Base-by-base conservation (phyloP, 179 eudicot species). In the Sideroxylon spinosum region DNA sequence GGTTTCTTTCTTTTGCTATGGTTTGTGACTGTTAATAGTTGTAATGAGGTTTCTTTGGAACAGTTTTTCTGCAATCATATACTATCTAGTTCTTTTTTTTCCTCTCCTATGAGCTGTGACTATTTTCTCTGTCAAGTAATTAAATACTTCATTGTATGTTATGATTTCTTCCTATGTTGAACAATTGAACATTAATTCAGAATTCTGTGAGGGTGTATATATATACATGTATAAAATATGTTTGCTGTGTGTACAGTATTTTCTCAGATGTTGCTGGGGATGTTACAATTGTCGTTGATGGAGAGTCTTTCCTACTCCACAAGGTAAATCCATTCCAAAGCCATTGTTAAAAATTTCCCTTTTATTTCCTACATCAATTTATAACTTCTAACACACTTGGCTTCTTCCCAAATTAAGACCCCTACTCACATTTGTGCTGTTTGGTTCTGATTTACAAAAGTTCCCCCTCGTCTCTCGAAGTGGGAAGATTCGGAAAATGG, bases 241-340 rank as follows among this genome's bases (percentile, higher is more conserved):
- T 49, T 63, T 63, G 55, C 37, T 23, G 52, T 22, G 61, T 65
- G 29, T 69, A 60, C 91, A 91, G 93, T 48, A 91, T 91, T 64
- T 91, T 91, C 71, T 85, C 87, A 71, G 94, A 90, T 71, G 89
- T 90, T 76, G 89, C 91, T 62, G 90, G 92, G 56, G 92, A 90
- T 80, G 85, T 90, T 62, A 86, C 89, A 12, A 25, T 90, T 23
- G 68, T 84, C 25, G 90, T 90, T 6, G 82, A 84, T 76, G 91
- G 89, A 77, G 85, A 86, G 78, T 83, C 90, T 26, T 89, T 85
- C 81, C 86, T 89, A 62, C 85, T 90, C 44, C 94, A 90, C 82
- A 90, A 90, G 93, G 93, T 90, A 50, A 37, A 37, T 37, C 44
- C 44, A 37, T 1, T 28, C 17, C n/a, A 7, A 5, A 28, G 16